A percentile compares a stretch with the other conserved stretches of the same genome.
phyloP scores from a whole-genome alignment of 2,329 filamentous ascomycete species.

The Fusarium metavorans region DNA sequence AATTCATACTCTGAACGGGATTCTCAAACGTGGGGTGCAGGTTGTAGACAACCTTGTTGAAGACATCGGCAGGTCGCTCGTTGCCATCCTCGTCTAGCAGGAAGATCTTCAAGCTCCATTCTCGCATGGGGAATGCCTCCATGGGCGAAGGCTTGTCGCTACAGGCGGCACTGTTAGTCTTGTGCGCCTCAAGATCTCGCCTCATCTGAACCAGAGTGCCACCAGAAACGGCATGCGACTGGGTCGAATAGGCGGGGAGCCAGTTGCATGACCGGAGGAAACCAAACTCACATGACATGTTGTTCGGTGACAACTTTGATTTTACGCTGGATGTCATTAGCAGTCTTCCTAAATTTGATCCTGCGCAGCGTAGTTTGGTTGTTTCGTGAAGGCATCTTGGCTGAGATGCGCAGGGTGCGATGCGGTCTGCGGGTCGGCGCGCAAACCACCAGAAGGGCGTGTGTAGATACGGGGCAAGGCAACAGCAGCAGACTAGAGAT shows the following conservation, averaged over 20 bases:
- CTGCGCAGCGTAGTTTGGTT: constrained; percentile 20
- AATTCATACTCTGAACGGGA: constrained; percentile 80
- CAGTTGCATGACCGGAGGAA: constrained; percentile 5
- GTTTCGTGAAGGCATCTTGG: constrained; percentile 32
- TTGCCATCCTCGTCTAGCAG: constrained; percentile 88
- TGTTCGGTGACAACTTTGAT: constrained; percentile 96
- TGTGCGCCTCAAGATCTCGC: background rate
- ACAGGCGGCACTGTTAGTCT: constrained; percentile 10
- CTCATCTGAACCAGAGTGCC: background rate
- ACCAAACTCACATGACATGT: constrained; percentile 79
- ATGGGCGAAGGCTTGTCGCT: constrained; percentile 80
- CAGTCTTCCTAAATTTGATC: constrained; percentile 12
- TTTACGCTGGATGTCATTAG: constrained; percentile 74
- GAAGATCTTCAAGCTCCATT: constrained; percentile 90
- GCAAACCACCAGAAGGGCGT: background rate
- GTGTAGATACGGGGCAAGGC: constrained; percentile 6
- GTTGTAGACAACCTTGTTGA: constrained; percentile 92
- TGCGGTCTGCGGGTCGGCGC: constrained; percentile 5
- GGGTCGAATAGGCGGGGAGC: background rate
- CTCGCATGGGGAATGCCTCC: constrained; percentile 91
- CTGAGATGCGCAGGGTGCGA: background rate
- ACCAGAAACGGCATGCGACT: background rate
- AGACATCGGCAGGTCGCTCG: constrained; percentile 83
- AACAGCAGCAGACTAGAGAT: background rate
- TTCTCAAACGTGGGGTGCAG: constrained; percentile 95